Evolutionary conservation across 2,329 filamentous ascomycete genomes (phyloP), one percentile per base, ranked within the genome.

Genomic region (Fusarium agapanthi): DNA sequence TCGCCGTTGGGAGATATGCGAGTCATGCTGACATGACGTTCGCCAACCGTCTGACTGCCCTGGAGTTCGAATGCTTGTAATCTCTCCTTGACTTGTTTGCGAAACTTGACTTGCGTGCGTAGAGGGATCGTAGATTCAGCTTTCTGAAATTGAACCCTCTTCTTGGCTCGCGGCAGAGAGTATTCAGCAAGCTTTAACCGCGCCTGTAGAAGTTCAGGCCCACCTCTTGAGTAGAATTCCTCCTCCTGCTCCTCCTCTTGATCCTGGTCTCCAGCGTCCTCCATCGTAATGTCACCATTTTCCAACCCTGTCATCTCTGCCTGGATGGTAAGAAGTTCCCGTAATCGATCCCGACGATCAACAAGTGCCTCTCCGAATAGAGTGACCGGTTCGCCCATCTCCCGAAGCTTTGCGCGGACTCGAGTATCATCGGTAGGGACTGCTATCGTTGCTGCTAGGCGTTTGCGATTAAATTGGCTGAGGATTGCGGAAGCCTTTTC

Each of bases 371-470:
- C 96, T 65, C 95, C 96, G 74, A 99, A 99, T 1, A 98, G 87
- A 0, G 95, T 99, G 61, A 98, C 91, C 16, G 96, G 96, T 79
- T 99, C 93, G n/a, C 93, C 94, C 72, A 97, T 87, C 77, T 96
- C 92, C 73, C 96, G 91, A 66, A 98, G 88, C 74, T 90, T 91
- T 41, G 90, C 87, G 68, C 95, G 93, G 53, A 99, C 95, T 77
- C 93, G 90, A 69, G 89, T 91, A 85, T 99, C 96, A 80, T 98
- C 95, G 61, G 97, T 99, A 2, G 95, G 96, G 7, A 99, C 96
- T 18, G 93, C 92, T 76, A 98, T 93, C 16, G 93, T 92, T 24
- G 95, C 95, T 16, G 95, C 95, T 78, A 94, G 89, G 78, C 95
- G 91, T 83, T 97, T 98, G 69, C 95, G 93, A 78, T 95, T 93